Evolutionary conservation across 345 rosid species (phyloP), one percentile per base, ranked within the genome.

Genomic region (Reutealis trisperma): DNA sequence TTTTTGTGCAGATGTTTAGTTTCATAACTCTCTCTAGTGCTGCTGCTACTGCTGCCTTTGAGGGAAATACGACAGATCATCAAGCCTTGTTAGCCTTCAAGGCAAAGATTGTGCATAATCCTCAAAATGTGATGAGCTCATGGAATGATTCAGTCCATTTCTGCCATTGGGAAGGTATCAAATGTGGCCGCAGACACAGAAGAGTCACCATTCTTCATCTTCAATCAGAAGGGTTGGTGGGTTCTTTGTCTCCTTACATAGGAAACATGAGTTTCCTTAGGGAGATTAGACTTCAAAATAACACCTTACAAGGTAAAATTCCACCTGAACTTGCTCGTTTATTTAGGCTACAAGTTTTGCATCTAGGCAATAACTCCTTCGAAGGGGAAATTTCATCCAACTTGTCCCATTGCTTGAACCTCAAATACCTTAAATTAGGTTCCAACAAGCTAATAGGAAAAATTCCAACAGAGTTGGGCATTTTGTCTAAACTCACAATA

Each of bases 351-450:
- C 41, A 67, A 69, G 11, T 27, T n/a, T 11, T 79, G 12, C 4
- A 3, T 61, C 34, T 79, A 2, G 8, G 1, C 2, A 54, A 61
- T 57, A 79, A 79, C 59, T 74, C 78, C 18, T 6, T 74, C 0
- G 63, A 27, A 10, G 82, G 82, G 1, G 32, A 69, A 34, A 79
- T 79, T 7, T 78, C 82, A 16, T n/a, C 63, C 12, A 68, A 69
- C 34, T 62, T 79, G 30, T 74, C 82, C 2, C 0, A 41, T 5
- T 79, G 80, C 42, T 62, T 73, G 13, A 45, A 45, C 45, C 82
- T 82, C 55, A 1, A 8, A 10, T 0, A 0, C 41, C 42, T 82
- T 14, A 0, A 10, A 2, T 55, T 81, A 14, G 34, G 27, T 5
- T 0, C 0, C 54, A 82, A 82, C 76, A 70, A 55, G 11, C 41